Evolutionary conservation across 495 filamentous ascomycete species (phyloP).

Genomic region (Aspergillus wentii): DNA sequence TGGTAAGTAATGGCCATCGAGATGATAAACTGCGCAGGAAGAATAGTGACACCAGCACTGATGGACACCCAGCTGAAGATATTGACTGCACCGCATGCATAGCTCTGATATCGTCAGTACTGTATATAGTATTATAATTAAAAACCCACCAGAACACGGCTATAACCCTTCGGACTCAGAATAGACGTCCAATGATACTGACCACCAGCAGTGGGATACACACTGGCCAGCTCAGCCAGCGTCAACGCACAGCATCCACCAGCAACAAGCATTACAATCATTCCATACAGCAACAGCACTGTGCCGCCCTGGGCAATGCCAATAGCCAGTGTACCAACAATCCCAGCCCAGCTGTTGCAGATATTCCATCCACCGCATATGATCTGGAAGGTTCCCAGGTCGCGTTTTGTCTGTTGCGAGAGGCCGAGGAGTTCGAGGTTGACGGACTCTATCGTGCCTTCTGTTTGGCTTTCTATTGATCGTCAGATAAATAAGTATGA

Average conservation of each 20-base stretch:
- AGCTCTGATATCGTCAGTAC: constrained; percentile 5
- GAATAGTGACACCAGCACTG: constrained; percentile 10
- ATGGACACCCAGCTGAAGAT: constrained; percentile 13
- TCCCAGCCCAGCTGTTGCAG: constrained; percentile 14
- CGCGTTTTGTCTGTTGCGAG: not conserved
- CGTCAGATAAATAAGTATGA: too few relatives aligned
- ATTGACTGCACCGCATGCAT: constrained; percentile 15
- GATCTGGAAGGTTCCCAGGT: constrained; percentile 3
- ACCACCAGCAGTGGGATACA: constrained; percentile 44
- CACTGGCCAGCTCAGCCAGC: constrained; percentile 41
- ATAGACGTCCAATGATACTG: constrained; percentile 28
- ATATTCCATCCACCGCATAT: constrained; percentile 16
- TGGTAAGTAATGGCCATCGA: constrained; percentile 11
- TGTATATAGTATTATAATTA: not conserved
- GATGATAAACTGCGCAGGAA: constrained; percentile 10
- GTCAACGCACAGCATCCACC: constrained; percentile 26
- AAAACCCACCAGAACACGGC: constrained; percentile 7
- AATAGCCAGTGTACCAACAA: constrained; percentile 14
- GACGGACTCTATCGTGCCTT: constrained; percentile 1
- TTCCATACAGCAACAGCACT: constrained; percentile 17
- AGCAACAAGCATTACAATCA: constrained; percentile 10
- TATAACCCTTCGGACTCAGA: constrained; percentile 6
- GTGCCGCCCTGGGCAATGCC: constrained; percentile 14
- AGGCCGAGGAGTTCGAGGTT: constrained; percentile 3
- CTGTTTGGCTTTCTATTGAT: not conserved